Evolutionary conservation across 306 rosid species (phyloP).

Genomic region (Cucurbita moschata): DNA sequence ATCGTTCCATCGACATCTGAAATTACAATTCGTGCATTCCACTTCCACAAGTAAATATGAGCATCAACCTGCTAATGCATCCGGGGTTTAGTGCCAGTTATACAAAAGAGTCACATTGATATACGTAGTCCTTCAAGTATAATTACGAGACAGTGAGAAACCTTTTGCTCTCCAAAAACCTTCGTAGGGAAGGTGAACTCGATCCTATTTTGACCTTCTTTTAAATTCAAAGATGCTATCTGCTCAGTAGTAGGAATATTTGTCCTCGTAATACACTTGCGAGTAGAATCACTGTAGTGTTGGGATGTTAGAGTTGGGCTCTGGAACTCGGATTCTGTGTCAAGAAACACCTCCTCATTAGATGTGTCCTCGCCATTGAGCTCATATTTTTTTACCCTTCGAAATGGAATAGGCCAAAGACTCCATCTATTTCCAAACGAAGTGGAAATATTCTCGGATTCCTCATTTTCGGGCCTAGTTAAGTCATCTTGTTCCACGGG

Average conservation of each 20-base stretch:
- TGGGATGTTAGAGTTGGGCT: slow-evolving; percentile 3
- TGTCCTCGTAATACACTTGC: slow-evolving; percentile 54
- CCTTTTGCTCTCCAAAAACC: slow-evolving; percentile 86
- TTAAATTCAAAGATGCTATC: slow-evolving; percentile 84
- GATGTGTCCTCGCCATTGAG: slow-evolving; percentile 40
- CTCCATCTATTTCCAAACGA: slow-evolving; percentile 72
- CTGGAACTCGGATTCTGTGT: slow-evolving; percentile 49
- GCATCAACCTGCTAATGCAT: slow-evolving; percentile 68
- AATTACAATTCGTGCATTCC: slow-evolving; percentile 89
- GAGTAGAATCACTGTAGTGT: slow-evolving; percentile 28
- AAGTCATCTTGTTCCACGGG: slow-evolving; percentile 52
- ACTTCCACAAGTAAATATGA: slow-evolving; percentile 91
- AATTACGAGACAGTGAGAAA: slow-evolving; percentile 3
- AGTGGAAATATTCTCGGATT: slow-evolving; percentile 25
- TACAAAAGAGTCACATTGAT: background rate
- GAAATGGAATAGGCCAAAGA: slow-evolving; percentile 76
- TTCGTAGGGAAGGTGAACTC: slow-evolving; percentile 78
- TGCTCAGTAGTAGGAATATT: slow-evolving; percentile 86
- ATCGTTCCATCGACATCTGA: slow-evolving; percentile 98
- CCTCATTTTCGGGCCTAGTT: slow-evolving; percentile 32
- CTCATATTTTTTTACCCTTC: slow-evolving; percentile 71
- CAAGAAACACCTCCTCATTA: slow-evolving; percentile 74
- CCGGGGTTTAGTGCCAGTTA: background rate
- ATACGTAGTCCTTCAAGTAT: background rate
- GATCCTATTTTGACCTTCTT: slow-evolving; percentile 84